These are phyloP conservation scores for Fusarium setosum DNA, from an alignment of 2,329 filamentous ascomycete genomes.

Conservation along the genomic window DNA sequence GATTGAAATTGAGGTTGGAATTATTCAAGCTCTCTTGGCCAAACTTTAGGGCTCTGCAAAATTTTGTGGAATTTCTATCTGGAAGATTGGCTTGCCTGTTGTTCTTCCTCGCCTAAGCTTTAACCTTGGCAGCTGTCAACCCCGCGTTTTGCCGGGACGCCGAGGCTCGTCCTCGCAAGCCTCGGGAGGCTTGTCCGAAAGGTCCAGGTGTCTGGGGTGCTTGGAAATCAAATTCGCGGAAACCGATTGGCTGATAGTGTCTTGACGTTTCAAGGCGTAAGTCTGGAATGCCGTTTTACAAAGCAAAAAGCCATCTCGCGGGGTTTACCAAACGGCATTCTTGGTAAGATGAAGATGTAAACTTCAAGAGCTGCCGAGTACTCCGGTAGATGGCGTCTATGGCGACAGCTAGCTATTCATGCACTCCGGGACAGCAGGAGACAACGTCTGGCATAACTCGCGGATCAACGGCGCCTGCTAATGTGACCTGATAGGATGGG, in stretches of 20 bases:
- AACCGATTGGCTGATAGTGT: conserved; percentile 11
- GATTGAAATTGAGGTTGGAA: too few species aligned
- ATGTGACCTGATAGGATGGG: not conserved
- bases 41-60: too few species aligned
- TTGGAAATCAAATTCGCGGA: conserved; percentile 14
- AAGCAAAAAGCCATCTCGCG: not conserved
- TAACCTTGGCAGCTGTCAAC: not conserved
- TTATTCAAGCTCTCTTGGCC: too few species aligned
- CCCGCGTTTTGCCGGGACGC: not conserved
- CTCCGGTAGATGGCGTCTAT: not conserved
- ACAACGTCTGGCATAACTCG: not conserved
- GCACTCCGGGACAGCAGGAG: not conserved
- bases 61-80: not conserved
- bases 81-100: too few species aligned
- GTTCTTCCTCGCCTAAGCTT: too few species aligned
- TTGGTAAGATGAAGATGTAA: not conserved
- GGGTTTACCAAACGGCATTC: not conserved
- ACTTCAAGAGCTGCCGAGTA: too few species aligned
- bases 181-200: conserved; percentile 10
- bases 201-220: conserved; percentile 23
- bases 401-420: not conserved
- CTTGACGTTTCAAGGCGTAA: conserved; percentile 11
- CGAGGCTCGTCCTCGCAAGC: not conserved
- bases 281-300: conserved; percentile 28
- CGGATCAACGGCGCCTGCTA: conserved; percentile 15